Evolutionary conservation across 371 early-diverging fungal species (phyloP).

Genomic region (Mucor plumbeus): DNA sequence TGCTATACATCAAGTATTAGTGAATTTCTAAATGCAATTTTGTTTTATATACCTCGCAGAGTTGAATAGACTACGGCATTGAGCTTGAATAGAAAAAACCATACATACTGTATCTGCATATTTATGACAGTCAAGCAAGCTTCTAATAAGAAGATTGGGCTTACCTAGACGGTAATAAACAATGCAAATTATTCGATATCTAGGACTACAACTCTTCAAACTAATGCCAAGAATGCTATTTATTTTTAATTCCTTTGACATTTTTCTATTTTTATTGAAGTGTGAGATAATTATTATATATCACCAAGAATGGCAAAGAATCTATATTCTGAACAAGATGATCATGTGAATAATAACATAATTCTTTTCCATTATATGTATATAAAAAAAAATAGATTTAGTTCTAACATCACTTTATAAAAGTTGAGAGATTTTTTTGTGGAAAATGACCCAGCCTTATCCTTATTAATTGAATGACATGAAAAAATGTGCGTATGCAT

Average conservation of each 20-base stretch:
- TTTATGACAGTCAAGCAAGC: no score
- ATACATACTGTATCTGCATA: no score
- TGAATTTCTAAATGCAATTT: no score
- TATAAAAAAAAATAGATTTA: neutral
- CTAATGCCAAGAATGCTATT: neutral
- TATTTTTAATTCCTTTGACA: neutral
- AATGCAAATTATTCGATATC: neutral
- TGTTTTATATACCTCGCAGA: no score
- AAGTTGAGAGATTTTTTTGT: constrained; percentile 1
- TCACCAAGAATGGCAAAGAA: neutral
- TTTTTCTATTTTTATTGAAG: neutral
- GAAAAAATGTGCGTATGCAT: neutral
- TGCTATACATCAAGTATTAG: no score
- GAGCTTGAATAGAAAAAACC: no score
- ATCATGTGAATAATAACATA: neutral
- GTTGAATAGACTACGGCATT: no score
- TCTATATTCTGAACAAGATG: neutral
- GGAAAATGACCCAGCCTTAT: neutral
- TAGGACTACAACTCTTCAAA: neutral
- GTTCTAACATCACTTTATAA: neutral
- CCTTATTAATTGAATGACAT: neutral
- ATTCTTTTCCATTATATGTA: no score
- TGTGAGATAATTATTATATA: no score
- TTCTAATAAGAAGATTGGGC: neutral
- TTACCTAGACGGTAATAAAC: neutral